A percentile compares a stretch with the other conserved stretches of the same genome.
Evolutionary conservation across 352 stramenopile species (phyloP).

Genomic region (Globisporangium radiosum): DNA sequence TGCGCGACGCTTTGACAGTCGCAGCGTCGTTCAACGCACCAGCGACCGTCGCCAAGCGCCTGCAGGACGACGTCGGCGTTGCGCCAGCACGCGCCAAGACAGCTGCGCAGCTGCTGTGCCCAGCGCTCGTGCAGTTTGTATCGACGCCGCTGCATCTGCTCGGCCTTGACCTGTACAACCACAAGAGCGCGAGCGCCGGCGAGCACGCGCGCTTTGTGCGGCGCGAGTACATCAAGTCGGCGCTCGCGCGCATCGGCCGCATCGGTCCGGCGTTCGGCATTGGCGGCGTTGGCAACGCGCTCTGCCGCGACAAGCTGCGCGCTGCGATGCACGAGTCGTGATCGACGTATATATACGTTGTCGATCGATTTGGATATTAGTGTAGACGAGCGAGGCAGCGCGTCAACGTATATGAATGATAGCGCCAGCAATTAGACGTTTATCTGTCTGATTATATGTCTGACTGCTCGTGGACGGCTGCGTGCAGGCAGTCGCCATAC

Average conservation of each 20-base stretch:
- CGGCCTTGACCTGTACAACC: conserved; percentile 89
- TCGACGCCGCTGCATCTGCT: conserved; percentile 87
- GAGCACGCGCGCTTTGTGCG: conserved; percentile 54
- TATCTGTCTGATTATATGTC: too few species aligned
- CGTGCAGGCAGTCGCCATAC: too few species aligned
- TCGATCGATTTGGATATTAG: not conserved
- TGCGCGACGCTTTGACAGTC: conserved; percentile 83
- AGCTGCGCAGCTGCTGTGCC: conserved; percentile 75
- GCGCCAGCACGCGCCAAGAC: conserved; percentile 44
- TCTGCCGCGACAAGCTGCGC: conserved; percentile 47
- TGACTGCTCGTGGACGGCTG: too few species aligned
- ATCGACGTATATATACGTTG: not conserved
- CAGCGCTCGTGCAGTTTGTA: conserved; percentile 80
- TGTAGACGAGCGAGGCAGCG: not conserved
- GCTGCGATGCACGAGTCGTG: too few species aligned
- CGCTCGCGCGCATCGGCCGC: conserved; percentile 70
- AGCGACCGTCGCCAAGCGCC: conserved; percentile 49
- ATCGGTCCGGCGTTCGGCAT: conserved; percentile 89
- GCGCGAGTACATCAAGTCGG: conserved; percentile 84
- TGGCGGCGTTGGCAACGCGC: conserved; percentile 82
- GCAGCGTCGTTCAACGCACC: conserved; percentile 86
- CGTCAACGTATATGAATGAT: too few species aligned
- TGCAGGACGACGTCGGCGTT: conserved; percentile 47
- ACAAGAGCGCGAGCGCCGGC: conserved; percentile 21
- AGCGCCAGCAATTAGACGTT: too few species aligned